A percentile compares a stretch with the other conserved stretches of the same genome.
Evolutionary conservation across 2,329 filamentous ascomycete genomes (phyloP).

Genomic region (Cladosporium sphaerospermum): DNA sequence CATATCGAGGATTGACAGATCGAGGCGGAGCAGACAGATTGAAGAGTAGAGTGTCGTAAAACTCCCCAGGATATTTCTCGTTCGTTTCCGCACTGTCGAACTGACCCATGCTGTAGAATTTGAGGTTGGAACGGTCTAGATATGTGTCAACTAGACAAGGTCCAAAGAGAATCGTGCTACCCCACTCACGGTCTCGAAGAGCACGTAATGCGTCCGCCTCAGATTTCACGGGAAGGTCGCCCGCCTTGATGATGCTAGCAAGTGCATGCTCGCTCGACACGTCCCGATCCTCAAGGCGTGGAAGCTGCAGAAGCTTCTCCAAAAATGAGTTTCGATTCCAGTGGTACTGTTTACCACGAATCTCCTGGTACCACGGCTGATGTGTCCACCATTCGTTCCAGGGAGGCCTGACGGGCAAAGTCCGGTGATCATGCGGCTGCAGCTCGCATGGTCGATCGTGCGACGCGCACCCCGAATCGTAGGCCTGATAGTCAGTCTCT

Average conservation of each 20-base stretch:
- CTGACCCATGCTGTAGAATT: slow-evolving; percentile 2
- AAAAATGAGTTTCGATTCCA: slow-evolving; percentile 6
- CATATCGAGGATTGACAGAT: slow-evolving; percentile 4
- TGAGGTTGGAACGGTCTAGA: slow-evolving; percentile 1
- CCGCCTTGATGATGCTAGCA: slow-evolving; percentile 1
- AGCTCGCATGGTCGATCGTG: slow-evolving; percentile 1
- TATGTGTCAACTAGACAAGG: background rate
- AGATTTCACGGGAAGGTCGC: slow-evolving; percentile 1
- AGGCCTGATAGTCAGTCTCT: background rate
- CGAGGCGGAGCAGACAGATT: slow-evolving; percentile 3
- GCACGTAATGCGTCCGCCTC: slow-evolving; percentile 5
- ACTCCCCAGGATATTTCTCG: background rate
- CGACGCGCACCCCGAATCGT: background rate
- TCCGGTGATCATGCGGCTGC: background rate
- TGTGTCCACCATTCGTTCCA: slow-evolving; percentile 1
- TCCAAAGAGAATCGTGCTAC: background rate
- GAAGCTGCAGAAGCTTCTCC: slow-evolving; percentile 4
- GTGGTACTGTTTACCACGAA: slow-evolving; percentile 7
- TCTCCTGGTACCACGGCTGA: slow-evolving; percentile 5
- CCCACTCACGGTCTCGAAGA: slow-evolving; percentile 2
- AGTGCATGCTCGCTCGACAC: slow-evolving; percentile 1
- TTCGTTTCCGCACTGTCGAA: background rate
- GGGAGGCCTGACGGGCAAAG: background rate
- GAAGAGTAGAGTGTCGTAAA: slow-evolving; percentile 4
- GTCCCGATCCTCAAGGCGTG: background rate